A percentile compares a stretch with the other conserved stretches of the same genome.
Conservation (phyloP, 1,139 yeast species). For the Hyphopichia wangnamkhiaoensis region DNA sequence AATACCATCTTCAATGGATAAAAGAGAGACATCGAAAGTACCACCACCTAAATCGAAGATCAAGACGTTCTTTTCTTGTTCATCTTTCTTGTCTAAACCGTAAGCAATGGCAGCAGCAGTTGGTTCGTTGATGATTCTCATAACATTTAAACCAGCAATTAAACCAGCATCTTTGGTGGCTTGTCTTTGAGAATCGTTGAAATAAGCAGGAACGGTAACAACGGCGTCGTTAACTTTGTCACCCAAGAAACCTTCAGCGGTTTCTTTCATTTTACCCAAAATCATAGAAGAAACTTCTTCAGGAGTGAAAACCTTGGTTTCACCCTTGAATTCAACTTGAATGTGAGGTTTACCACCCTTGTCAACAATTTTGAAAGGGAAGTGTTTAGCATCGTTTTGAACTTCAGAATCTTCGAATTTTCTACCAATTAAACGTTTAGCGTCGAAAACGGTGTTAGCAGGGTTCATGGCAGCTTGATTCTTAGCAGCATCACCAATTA, state of each 20-base stretch:
- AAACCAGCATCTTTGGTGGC: conserved; percentile 54
- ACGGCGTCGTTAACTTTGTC: conserved; percentile 46
- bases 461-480: conserved; percentile 99
- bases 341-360: conserved; percentile 84
- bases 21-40: conserved; percentile 61
- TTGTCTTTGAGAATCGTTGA: conserved; percentile 53
- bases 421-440: conserved; percentile 80
- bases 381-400: conserved; percentile 43
- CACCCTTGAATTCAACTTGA: conserved; percentile 92
- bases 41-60: conserved; percentile 56
- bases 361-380: conserved; percentile 54
- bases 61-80: conserved; percentile 71
- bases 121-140: conserved; percentile 53
- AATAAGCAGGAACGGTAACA: conserved; percentile 52
- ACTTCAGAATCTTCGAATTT: conserved; percentile 46
- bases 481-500: conserved; percentile 99
- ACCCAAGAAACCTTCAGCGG: conserved; percentile 49
- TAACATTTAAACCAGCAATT: conserved; percentile 51
- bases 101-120: conserved; percentile 55
- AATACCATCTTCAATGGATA: conserved; percentile 94
- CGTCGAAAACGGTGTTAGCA: conserved; percentile 93
- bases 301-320: conserved; percentile 92
- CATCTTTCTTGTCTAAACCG: conserved; percentile 62
- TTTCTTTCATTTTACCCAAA: conserved; percentile 63
- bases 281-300: conserved; percentile 98